Base-by-base conservation (phyloP, 345 rosid genomes). In the Brassica rapa region DNA sequence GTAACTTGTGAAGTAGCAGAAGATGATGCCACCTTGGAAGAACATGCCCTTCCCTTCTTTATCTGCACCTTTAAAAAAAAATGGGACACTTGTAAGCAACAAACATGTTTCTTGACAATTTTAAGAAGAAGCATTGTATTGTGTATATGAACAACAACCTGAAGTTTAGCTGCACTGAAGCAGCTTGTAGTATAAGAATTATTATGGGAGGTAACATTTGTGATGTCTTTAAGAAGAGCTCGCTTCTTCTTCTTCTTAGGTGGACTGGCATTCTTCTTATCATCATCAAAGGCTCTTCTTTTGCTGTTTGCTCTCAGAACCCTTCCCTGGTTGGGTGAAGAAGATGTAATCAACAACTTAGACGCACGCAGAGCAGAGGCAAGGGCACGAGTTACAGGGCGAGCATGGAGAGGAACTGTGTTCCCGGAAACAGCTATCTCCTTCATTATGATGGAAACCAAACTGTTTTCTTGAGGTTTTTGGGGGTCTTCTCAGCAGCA, bases 151-250 rank as follows among this genome's bases (percentile, higher is more conserved):
- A 16, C 32, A 66, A 66, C 37, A 68, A 77, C 98, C 94, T 88
- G 82, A 68, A 82, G 25, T 81, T 87, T 86, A 25, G 86, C 60
- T 71, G 88, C 86, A 70, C 75, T 86, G 71, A 88, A 82, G 86
- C 88, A 88, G 76, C 80, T 89, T 43, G 16, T 74, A 37, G 41
- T 8, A 64, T 83, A 84, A 21, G 89, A 78, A 75, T 29, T 79
- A 30, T 79, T 79, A 30, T 79, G 75, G 69, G 88, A 86, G 55
- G 76, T 78, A 79, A 89, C 85, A 80, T 91, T 91, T 12, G 97
- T 88, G 72, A 91, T 85, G 80, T 93, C 96, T 73, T 83, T 84
- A 73, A 93, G 91, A 74, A 84, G 86, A 23, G 93, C 89, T 82
- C 89, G 46, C 46, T 39, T 39, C 46, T 39, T 88, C 46, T 39